phyloP scores from a whole-genome alignment of 1,139 yeast species.

The Debaryomyces sp. region DNA sequence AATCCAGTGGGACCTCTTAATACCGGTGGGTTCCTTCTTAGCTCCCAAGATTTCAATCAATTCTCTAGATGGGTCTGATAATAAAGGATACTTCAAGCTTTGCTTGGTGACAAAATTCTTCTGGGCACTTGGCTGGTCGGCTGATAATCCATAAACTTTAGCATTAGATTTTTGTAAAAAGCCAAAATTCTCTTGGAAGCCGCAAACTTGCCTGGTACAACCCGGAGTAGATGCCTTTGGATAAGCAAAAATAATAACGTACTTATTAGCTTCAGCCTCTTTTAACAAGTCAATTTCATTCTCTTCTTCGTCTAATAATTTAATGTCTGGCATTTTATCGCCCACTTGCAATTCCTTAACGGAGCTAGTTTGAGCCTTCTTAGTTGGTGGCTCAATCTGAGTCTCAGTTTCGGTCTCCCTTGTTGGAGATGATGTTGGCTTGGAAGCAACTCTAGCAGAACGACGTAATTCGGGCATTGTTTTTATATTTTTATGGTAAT shows the following conservation, averaged over 20 bases:
- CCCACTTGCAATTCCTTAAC: conserved; percentile 54
- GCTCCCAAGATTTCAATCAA: conserved; percentile 82
- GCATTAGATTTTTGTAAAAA: conserved; percentile 54
- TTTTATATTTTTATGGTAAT: not conserved
- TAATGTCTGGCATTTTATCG: conserved; percentile 68
- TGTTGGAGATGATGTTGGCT: conserved; percentile 14
- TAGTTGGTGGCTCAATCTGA: conserved; percentile 11
- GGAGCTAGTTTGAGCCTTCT: conserved; percentile 11
- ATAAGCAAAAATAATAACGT: conserved; percentile 72
- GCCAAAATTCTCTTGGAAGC: conserved; percentile 70
- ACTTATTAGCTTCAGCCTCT: conserved; percentile 49
- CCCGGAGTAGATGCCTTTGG: conserved; percentile 97
- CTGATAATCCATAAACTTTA: conserved; percentile 67
- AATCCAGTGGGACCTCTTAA: conserved; percentile 88
- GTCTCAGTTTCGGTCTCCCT: conserved; percentile 7
- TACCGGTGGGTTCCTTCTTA: conserved; percentile 72
- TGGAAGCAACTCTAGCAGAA: conserved; percentile 47
- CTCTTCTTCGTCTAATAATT: conserved; percentile 69
- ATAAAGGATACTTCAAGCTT: conserved; percentile 67
- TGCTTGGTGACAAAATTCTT: conserved; percentile 74
- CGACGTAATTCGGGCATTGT: conserved; percentile 57
- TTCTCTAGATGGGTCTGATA: conserved; percentile 74
- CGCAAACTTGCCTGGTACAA: conserved; percentile 90
- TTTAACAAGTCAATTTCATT: conserved; percentile 54
- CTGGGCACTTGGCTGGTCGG: conserved; percentile 77